Conservation (phyloP, 1,139 yeast genomes). For the Kluyveromyces sp. region DNA sequence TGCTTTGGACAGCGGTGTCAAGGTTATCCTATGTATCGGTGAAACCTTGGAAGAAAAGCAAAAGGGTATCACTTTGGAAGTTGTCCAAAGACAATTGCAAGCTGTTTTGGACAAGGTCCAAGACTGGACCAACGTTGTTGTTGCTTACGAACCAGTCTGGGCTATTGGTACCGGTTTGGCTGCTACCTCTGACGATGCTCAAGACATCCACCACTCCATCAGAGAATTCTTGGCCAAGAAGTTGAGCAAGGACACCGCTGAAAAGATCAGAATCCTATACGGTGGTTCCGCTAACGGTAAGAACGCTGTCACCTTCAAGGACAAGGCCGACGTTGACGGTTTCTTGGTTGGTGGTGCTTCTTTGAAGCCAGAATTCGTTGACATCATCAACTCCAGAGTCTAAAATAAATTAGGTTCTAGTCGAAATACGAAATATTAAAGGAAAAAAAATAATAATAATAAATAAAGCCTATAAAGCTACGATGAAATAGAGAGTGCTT, state of each 20-base stretch:
- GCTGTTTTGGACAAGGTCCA: slow-evolving; percentile 77
- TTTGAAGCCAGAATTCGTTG: slow-evolving; percentile 94
- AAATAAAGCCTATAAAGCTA: too few species aligned
- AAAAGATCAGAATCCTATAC: slow-evolving; percentile 79
- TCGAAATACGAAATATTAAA: background rate
- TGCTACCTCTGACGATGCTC: slow-evolving; percentile 97
- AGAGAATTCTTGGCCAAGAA: slow-evolving; percentile 73
- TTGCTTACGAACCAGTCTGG: slow-evolving; percentile 99
- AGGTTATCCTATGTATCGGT: slow-evolving; percentile 93
- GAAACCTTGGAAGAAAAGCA: slow-evolving; percentile 95
- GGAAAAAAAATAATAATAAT: too few species aligned
- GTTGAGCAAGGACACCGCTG: slow-evolving; percentile 75
- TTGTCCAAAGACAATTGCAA: slow-evolving; percentile 81
- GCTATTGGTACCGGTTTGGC: slow-evolving; percentile 99
- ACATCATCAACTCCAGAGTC: slow-evolving; percentile 86
- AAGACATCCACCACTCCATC: slow-evolving; percentile 84
- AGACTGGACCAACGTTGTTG: slow-evolving; percentile 89
- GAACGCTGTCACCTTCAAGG: slow-evolving; percentile 86
- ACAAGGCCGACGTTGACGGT: slow-evolving; percentile 91
- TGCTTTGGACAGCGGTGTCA: slow-evolving; percentile 81
- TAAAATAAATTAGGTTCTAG: slow-evolving; percentile 30
- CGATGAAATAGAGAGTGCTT: too few species aligned
- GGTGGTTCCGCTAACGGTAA: slow-evolving; percentile 98
- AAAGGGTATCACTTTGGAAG: slow-evolving; percentile 75
- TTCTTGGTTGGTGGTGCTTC: slow-evolving; percentile 99